phyloP scores from a whole-genome alignment of 768 basidiomycete genomes.

The Calocybe indica region DNA sequence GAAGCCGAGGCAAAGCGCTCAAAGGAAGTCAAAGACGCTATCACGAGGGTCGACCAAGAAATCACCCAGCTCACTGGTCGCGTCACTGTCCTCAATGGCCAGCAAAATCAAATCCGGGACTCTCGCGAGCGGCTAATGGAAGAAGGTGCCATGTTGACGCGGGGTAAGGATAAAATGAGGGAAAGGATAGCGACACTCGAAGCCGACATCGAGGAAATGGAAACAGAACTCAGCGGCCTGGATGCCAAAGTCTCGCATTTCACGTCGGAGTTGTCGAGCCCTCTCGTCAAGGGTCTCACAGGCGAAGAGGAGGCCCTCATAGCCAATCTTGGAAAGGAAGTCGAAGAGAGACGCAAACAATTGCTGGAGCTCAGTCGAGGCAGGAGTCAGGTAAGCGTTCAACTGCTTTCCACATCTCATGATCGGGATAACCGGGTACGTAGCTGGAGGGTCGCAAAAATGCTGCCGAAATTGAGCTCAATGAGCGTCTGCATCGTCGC shows the following conservation, averaged over 20 bases:
- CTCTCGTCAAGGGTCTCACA: constrained; percentile 71
- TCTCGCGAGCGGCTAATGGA: constrained; percentile 60
- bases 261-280: constrained; percentile 62
- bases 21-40: constrained; percentile 68
- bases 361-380: constrained; percentile 62
- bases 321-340: constrained; percentile 63
- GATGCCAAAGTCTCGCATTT: constrained; percentile 60
- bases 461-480: constrained; percentile 86
- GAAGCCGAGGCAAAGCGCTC: constrained; percentile 59
- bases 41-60: constrained; percentile 76
- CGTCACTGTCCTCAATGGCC: constrained; percentile 63
- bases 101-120: constrained; percentile 66
- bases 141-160: constrained; percentile 51
- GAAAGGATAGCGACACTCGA: constrained; percentile 61
- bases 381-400: constrained; percentile 58
- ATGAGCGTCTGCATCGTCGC: constrained; percentile 78
- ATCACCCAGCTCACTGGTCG: constrained; percentile 71
- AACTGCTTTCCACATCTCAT: constrained; percentile 1
- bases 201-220: constrained; percentile 60
- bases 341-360: constrained; percentile 67
- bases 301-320: constrained; percentile 65
- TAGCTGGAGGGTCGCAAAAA: constrained; percentile 76
- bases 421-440: too few relatives aligned
- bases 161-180: constrained; percentile 66
- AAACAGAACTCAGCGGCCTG: constrained; percentile 62